Conservation (phyloP, 108 stramenopile species). For the Nitzschia inconspicua region DNA sequence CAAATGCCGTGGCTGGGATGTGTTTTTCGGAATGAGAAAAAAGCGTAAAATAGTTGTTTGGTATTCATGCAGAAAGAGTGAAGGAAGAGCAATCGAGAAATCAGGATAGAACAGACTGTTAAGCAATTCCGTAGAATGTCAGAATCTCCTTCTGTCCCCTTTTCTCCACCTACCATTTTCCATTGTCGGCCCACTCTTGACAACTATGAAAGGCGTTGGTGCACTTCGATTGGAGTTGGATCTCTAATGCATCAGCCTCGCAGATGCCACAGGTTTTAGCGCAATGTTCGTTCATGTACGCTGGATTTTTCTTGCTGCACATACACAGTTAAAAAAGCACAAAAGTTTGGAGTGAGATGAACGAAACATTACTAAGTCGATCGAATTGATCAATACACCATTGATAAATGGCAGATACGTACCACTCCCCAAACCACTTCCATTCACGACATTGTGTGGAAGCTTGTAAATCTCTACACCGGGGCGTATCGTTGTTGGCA, state of each 20-base stretch:
- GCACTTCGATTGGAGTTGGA: not conserved
- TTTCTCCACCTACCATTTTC: constrained; percentile 14
- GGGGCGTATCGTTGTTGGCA: too few species aligned
- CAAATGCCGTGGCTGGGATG: constrained; percentile 17
- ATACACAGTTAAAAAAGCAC: not conserved
- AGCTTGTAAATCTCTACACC: too few species aligned
- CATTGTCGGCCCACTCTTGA: constrained; percentile 15
- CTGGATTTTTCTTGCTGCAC: constrained; percentile 11
- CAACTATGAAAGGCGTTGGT: constrained; percentile 3
- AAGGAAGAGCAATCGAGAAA: constrained; percentile 1
- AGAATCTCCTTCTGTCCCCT: not conserved
- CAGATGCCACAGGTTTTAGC: constrained; percentile 15
- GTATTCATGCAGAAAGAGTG: not conserved
- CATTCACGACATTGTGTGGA: constrained; percentile 23
- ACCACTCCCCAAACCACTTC: constrained; percentile 34
- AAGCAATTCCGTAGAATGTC: not conserved
- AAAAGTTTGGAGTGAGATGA: not conserved
- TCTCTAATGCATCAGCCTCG: not conserved
- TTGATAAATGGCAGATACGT: constrained; percentile 3
- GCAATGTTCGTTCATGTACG: constrained; percentile 18
- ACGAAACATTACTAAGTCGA: not conserved
- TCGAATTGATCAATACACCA: not conserved
- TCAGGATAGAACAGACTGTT: not conserved
- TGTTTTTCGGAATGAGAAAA: not conserved
- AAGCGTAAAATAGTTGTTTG: not conserved